A percentile compares a stretch with the other conserved stretches of the same genome.
phyloP scores from a whole-genome alignment of 2,329 filamentous ascomycete genomes.

The Arachnomyces sp. region DNA sequence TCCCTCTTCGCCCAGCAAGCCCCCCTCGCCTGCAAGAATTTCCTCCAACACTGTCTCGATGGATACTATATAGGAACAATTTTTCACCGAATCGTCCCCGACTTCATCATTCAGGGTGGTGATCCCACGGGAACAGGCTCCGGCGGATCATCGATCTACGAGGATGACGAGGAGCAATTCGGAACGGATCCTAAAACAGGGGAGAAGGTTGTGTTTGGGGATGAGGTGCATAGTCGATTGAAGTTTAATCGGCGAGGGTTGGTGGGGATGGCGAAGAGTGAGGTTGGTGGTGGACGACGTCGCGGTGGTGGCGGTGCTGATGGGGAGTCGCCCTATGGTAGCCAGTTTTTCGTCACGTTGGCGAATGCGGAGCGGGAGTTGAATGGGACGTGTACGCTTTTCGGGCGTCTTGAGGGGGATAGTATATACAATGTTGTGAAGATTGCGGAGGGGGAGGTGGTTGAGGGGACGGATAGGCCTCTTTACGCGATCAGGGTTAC shows the following conservation, averaged over 20 bases:
- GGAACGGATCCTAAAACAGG: slow-evolving; percentile 49
- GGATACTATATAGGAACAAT: slow-evolving; percentile 91
- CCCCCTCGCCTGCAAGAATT: slow-evolving; percentile 86
- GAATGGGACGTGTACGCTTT: slow-evolving; percentile 84
- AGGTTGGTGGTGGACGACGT: slow-evolving; percentile 37
- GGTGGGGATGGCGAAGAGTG: slow-evolving; percentile 84
- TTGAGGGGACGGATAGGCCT: slow-evolving; percentile 71
- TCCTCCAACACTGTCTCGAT: slow-evolving; percentile 88
- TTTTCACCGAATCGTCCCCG: slow-evolving; percentile 86
- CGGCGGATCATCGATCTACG: slow-evolving; percentile 86
- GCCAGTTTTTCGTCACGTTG: slow-evolving; percentile 94
- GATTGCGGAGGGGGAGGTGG: slow-evolving; percentile 81
- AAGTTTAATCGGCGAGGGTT: slow-evolving; percentile 89
- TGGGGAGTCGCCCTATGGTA: slow-evolving; percentile 61
- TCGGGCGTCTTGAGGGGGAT: slow-evolving; percentile 84
- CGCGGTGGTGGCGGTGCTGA: too few relatives aligned
- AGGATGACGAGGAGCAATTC: slow-evolving; percentile 49
- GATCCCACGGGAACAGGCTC: slow-evolving; percentile 89
- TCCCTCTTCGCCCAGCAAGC: slow-evolving; percentile 94
- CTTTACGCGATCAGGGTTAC: slow-evolving; percentile 74
- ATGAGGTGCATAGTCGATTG: slow-evolving; percentile 86
- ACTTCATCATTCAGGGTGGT: slow-evolving; percentile 89
- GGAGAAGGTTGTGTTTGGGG: slow-evolving; percentile 61
- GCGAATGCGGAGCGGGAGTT: slow-evolving; percentile 73
- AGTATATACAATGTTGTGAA: slow-evolving; percentile 94